Percentiles rank a stretch among this genome's conserved stretches.
phyloP scores from a whole-genome alignment of 495 filamentous ascomycete genomes.

The Lineolata rhizophorae region DNA sequence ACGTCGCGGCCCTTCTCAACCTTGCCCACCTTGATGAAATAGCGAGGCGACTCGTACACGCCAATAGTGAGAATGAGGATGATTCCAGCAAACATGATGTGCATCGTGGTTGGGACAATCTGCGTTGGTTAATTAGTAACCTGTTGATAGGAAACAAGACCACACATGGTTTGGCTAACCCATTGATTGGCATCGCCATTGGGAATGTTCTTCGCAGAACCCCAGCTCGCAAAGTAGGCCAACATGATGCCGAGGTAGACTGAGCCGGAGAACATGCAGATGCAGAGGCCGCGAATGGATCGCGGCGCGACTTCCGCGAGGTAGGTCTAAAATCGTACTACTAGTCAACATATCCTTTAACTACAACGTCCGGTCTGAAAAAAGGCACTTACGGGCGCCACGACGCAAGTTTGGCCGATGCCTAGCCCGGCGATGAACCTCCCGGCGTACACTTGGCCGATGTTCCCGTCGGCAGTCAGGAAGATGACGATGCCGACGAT shows the following conservation, averaged over 20 bases:
- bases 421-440: constrained; percentile 47
- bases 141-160: no score
- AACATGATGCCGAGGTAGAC: constrained; percentile 42
- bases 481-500: constrained; percentile 45
- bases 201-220: constrained; percentile 33
- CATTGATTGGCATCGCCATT: constrained; percentile 34
- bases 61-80: constrained; percentile 43
- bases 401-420: constrained; percentile 44
- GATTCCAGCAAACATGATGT: constrained; percentile 50
- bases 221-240: constrained; percentile 31
- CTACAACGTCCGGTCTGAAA: no score
- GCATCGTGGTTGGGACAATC: constrained; percentile 42
- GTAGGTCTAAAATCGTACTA: no score
- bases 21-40: constrained; percentile 28
- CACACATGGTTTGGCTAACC: no score
- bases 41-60: constrained; percentile 38
- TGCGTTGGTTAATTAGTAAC: no score
- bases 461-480: constrained; percentile 30
- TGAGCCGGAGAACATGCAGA: constrained; percentile 42
- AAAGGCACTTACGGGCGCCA: no score
- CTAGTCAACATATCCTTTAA: no score
- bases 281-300: constrained; percentile 42
- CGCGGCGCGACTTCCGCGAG: constrained; percentile 40
- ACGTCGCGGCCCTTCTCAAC: constrained; percentile 22
- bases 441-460: constrained; percentile 43